A percentile compares a stretch with the other conserved stretches of the same genome.
Evolutionary conservation across 2,329 filamentous ascomycete genomes (phyloP).

Genomic region (Neonectria magnoliae): DNA sequence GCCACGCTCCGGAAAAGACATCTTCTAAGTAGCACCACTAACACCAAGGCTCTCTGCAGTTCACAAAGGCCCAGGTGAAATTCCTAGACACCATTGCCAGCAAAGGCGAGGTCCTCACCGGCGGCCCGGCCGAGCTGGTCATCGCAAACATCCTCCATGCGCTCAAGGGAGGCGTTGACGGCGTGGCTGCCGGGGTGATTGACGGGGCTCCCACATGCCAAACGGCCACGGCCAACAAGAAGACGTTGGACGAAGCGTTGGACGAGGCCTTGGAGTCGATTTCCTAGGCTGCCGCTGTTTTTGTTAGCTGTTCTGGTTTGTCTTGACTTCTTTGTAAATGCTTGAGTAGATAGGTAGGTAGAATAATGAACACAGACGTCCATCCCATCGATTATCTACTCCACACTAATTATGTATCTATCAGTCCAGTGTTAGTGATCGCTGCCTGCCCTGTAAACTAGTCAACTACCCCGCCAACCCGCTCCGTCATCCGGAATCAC

Average conservation of each 20-base stretch:
- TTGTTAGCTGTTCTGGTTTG: background rate
- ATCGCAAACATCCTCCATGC: background rate
- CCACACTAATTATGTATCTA: no score
- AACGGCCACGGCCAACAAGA: background rate
- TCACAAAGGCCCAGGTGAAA: background rate
- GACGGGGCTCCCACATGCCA: background rate
- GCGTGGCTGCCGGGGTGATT: background rate
- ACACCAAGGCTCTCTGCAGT: background rate
- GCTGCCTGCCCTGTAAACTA: background rate
- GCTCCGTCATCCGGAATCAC: constrained; percentile 1
- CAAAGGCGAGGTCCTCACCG: background rate
- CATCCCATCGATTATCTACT: background rate
- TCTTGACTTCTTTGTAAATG: background rate
- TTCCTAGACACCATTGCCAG: background rate
- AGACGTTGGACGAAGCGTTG: background rate
- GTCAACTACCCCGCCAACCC: constrained; percentile 14
- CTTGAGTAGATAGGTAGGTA: background rate
- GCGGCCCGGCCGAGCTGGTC: background rate
- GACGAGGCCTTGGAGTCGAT: background rate
- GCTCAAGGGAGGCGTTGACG: background rate
- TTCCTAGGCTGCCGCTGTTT: background rate
- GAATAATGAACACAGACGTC: background rate
- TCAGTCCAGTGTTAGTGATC: background rate
- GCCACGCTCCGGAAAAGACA: background rate
- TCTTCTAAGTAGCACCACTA: background rate